Evolutionary conservation across 1,284 basidiomycete genomes (phyloP).

Genomic region (Coriolopsis trogii): DNA sequence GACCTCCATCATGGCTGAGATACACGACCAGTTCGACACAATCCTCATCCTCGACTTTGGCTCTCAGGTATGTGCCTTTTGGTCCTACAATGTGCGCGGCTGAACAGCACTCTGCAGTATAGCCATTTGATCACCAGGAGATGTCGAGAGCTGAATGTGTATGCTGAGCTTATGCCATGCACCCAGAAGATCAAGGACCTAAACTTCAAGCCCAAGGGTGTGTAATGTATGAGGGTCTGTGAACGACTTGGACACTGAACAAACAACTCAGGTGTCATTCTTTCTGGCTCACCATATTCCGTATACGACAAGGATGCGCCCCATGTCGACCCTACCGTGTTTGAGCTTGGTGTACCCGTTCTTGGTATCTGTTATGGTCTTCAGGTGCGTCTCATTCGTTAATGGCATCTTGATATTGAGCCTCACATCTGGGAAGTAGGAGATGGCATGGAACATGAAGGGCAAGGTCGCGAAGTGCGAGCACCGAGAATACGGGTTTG

Average conservation of each 20-base stretch:
- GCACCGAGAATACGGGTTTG: slow-evolving; percentile 95
- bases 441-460: slow-evolving; percentile 90
- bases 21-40: slow-evolving; percentile 96
- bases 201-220: slow-evolving; percentile 94
- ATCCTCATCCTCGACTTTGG: slow-evolving; percentile 98
- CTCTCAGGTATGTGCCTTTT: slow-evolving; percentile 72
- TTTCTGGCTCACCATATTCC: slow-evolving; percentile 98
- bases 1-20: slow-evolving; percentile 63
- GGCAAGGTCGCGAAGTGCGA: slow-evolving; percentile 90
- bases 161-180: slow-evolving; percentile 98
- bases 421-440: slow-evolving; percentile 48
- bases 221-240: too few species aligned
- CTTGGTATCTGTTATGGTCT: slow-evolving; percentile 98
- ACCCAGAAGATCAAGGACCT: slow-evolving; percentile 92
- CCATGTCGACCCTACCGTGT: slow-evolving; percentile 96
- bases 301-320: slow-evolving; percentile 95
- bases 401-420: not conserved
- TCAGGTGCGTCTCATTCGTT: slow-evolving; percentile 57
- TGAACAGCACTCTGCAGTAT: slow-evolving; percentile 61
- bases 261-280: slow-evolving; percentile 91
- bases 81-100: not conserved
- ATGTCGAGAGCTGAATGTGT: slow-evolving; percentile 98
- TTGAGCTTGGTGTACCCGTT: slow-evolving; percentile 88
- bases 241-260: too few species aligned
- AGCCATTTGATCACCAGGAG: slow-evolving; percentile 97